These are phyloP conservation scores for Botrytis deweyae DNA, from an alignment of 2,329 filamentous ascomycete genomes.

Conservation along the genomic window DNA sequence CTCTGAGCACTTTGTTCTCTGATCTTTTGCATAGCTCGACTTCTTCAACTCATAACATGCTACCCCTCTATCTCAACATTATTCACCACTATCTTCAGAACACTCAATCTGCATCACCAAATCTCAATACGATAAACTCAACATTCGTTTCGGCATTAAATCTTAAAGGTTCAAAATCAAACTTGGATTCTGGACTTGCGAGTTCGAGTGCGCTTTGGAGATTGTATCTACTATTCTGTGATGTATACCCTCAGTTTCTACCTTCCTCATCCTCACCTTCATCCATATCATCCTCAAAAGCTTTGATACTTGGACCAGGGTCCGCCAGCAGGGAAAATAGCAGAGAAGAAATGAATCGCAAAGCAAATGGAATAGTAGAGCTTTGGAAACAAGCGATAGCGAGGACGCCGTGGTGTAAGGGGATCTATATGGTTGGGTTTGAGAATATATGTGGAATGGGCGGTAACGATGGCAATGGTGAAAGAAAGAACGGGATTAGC, in stretches of 20 bases:
- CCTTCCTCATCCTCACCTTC: not conserved
- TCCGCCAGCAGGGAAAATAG: not conserved
- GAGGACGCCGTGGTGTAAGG: constrained; percentile 63
- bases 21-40: not conserved
- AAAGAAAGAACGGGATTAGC: constrained; percentile 36
- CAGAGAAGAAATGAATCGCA: not conserved
- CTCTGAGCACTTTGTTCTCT: not conserved
- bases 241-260: constrained; percentile 42
- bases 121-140: constrained; percentile 3
- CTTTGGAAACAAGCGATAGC: constrained; percentile 56
- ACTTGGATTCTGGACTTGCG: constrained; percentile 37
- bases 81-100: constrained; percentile 8
- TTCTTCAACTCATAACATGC: constrained; percentile 37
- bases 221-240: constrained; percentile 51
- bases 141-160: not conserved
- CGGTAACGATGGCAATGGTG: constrained; percentile 42
- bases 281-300: not conserved
- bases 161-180: constrained; percentile 43
- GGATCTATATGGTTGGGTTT: constrained; percentile 58
- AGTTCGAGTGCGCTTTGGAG: constrained; percentile 49
- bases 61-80: constrained; percentile 54
- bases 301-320: not conserved
- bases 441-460: constrained; percentile 40
- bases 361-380: constrained; percentile 40
- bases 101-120: constrained; percentile 32